A percentile compares a stretch with the other conserved stretches of the same genome.
Evolutionary conservation across 164 flowering plant genomes (phyloP).

Genomic region (Vitis amurensis): DNA sequence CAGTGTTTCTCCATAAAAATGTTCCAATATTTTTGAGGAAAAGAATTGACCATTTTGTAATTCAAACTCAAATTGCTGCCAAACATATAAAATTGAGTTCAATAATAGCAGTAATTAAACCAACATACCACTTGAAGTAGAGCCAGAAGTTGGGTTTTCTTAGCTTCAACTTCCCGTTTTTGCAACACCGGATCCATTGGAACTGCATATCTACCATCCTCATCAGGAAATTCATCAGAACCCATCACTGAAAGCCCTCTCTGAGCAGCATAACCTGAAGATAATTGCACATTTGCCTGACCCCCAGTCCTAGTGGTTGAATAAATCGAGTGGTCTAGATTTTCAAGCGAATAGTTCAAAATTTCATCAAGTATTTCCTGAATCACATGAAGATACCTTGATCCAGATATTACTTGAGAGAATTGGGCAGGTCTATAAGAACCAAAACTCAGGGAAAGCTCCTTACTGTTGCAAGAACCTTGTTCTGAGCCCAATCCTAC

Average conservation of each 20-base stretch:
- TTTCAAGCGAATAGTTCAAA: slow-evolving; percentile 57
- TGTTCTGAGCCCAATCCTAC: slow-evolving; percentile 42
- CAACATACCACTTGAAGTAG: slow-evolving; percentile 74
- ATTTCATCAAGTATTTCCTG: slow-evolving; percentile 78
- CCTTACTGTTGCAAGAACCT: slow-evolving; percentile 38
- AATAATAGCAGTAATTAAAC: not conserved
- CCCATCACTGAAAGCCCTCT: slow-evolving; percentile 13
- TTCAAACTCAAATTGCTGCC: not conserved
- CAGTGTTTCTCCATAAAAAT: no score
- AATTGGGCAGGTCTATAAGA: slow-evolving; percentile 27
- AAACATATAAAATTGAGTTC: not conserved
- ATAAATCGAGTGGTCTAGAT: slow-evolving; percentile 25
- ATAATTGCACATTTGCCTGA: slow-evolving; percentile 17
- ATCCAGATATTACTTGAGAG: slow-evolving; percentile 40
- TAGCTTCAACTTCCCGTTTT: slow-evolving; percentile 39
- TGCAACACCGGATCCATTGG: slow-evolving; percentile 23
- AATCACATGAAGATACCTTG: slow-evolving; percentile 56
- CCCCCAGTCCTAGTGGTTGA: slow-evolving; percentile 12
- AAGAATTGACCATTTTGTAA: no score
- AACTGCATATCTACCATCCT: slow-evolving; percentile 18
- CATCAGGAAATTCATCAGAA: slow-evolving; percentile 28
- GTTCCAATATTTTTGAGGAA: no score
- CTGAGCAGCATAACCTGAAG: slow-evolving; percentile 26
- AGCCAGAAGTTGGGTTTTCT: slow-evolving; percentile 59
- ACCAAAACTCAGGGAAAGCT: slow-evolving; percentile 35